phyloP scores from a whole-genome alignment of 2,329 filamentous ascomycete genomes.

The Sordariomycetes sp. region DNA sequence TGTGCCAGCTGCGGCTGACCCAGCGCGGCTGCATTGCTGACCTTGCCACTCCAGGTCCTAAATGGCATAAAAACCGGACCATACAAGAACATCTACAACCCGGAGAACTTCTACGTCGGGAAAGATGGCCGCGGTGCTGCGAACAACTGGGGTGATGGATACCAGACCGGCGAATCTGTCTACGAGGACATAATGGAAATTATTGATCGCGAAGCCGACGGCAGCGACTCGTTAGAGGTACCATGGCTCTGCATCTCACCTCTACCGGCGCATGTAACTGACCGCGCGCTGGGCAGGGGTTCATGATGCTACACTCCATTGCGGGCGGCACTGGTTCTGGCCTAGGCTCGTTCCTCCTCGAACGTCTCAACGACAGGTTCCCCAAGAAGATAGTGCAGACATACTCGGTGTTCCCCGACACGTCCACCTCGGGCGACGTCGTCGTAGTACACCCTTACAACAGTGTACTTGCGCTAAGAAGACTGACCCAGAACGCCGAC shows the following conservation, averaged over 20 bases:
- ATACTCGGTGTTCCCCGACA: constrained; percentile 97
- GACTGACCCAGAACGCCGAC: constrained; percentile 91
- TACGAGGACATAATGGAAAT: constrained; percentile 98
- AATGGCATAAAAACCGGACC: constrained; percentile 86
- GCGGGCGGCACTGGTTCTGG: constrained; percentile 94
- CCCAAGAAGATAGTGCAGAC: constrained; percentile 99
- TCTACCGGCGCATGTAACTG: constrained; percentile 7
- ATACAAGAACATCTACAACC: constrained; percentile 99
- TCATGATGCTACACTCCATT: constrained; percentile 98
- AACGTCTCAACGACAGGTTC: constrained; percentile 92
- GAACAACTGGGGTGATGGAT: constrained; percentile 98
- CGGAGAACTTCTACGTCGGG: constrained; percentile 96
- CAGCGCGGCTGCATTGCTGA: not conserved
- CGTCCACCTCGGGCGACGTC: constrained; percentile 74
- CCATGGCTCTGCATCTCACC: not conserved
- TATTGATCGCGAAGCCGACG: constrained; percentile 97
- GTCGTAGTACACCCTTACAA: constrained; percentile 99
- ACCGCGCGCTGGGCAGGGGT: constrained; percentile 46
- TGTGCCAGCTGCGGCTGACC: not conserved
- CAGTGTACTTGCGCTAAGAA: constrained; percentile 81
- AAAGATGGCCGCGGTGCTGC: constrained; percentile 89
- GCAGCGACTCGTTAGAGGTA: constrained; percentile 90
- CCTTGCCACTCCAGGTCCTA: constrained; percentile 48
- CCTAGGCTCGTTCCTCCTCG: constrained; percentile 88
- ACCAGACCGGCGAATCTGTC: constrained; percentile 81